Base-by-base conservation (phyloP, 148 eudicot species). In the Drosera capensis region DNA sequence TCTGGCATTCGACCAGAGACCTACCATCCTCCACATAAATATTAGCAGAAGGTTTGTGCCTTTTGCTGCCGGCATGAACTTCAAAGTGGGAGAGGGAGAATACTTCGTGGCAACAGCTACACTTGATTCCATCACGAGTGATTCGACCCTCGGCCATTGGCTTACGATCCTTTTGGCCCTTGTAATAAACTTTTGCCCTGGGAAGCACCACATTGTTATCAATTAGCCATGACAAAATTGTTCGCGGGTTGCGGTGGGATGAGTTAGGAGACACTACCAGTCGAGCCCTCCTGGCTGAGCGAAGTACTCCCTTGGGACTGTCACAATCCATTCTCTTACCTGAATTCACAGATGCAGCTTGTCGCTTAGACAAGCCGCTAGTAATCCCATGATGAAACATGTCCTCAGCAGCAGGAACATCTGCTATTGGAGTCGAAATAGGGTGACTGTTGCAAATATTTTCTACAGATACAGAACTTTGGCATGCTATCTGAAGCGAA, bases 171-270 rank as follows among this genome's bases (percentile, higher is more conserved):
- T 51, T 67, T 45, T 49, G 58, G 11, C 59, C 14, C 31, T 44
- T 41, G 48, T 79, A 81, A 34, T 45, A 55, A 19, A 92, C 81
- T 62, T 79, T 92, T 43, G 65, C 57, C 58, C 88, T 56, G 11
- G 78, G 75, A 46, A 70, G 51, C 39, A 81, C 72, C 56, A 62
- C 71, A 28, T 71, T 57, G 44, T 67, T 81, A 55, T 81, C 90
- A 49, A 92, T 76, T 60, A 92, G 66, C 94, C 85, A 78, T 43
- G 99, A 73, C 43, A 92, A 63, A 38, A 72, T 42, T 21, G 80
- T 74, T 51, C 65, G 59, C 57, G 94, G 75, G 19, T 42, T 53
- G 37, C 62, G 73, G 20, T 63, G 51, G 22, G 74, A 59, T 30
- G 65, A 56, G 43, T 66, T 64, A 54, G 56, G 14, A 38, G 42